Conservation (phyloP, 2,329 filamentous ascomycete species). For the Aspergillus pseudonomiae region DNA sequence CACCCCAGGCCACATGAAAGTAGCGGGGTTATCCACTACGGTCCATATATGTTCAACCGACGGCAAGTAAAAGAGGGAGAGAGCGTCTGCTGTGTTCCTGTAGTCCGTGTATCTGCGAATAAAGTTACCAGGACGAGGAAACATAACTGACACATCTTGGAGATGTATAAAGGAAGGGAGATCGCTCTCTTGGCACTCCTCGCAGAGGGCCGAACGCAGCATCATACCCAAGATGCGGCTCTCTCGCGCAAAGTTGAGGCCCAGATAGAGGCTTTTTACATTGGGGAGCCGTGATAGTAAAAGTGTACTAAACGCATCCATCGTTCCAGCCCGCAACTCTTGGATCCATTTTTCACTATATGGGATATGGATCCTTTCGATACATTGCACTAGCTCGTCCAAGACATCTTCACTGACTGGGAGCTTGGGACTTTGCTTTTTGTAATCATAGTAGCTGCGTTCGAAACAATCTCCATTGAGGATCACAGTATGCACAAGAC, state of each 20-base stretch:
- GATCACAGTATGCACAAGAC: conserved; percentile 16
- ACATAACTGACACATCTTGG: conserved; percentile 9
- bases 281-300: conserved; percentile 21
- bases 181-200: neutral
- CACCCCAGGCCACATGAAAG: conserved; percentile 20
- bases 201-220: conserved; percentile 15
- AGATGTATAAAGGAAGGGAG: conserved; percentile 15
- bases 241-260: conserved; percentile 9
- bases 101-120: neutral
- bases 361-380: conserved; percentile 8
- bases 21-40: conserved; percentile 20
- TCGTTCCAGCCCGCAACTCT: conserved; percentile 16
- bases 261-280: conserved; percentile 19
- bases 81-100: conserved; percentile 19
- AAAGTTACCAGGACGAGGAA: neutral
- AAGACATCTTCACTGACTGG: conserved; percentile 8
- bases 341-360: conserved; percentile 19
- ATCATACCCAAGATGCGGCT: conserved; percentile 17
- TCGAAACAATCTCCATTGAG: conserved; percentile 9
- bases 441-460: neutral
- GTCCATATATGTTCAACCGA: conserved; percentile 17
- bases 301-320: conserved; percentile 24
- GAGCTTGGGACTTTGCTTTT: neutral
- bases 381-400: conserved; percentile 10
- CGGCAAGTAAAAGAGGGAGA: conserved; percentile 27